Base-by-base conservation (phyloP, 2,329 filamentous ascomycete species). In the Corinectria fuckeliana region DNA sequence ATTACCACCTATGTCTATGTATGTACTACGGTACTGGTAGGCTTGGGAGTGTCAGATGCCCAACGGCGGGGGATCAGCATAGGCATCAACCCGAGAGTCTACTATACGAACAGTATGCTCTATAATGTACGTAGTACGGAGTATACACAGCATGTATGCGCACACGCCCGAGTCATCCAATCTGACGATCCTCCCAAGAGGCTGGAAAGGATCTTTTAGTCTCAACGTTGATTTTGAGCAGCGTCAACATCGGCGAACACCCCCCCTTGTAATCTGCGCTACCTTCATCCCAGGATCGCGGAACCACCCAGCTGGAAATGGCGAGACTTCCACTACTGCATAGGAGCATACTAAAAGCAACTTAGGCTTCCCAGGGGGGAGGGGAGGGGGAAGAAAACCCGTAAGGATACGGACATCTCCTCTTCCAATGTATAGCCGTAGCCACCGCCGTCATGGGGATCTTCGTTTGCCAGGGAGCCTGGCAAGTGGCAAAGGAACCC, bases 241-340 rank as follows among this genome's bases (percentile, higher is more conserved):
- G 16, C 9, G 6, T 18, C 9, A 18, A 16, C 23, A 26, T 18
- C 14, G 14, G 42, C 25, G n/a, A 26, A 28, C 6, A 18, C 9
- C 23, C 23, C 25, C 21, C 21, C 20, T 2, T 21, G 39, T 20
- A 25, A 32, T 10, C 39, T 16, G 23, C 41, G 14, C 42, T 18
- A 18, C 41, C 8, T 7, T n/a, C n/a, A 3, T 11, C 9, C 42
- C 26, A 49, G 32, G 53, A 47, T 53, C 25, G 21, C 56, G 47
- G 63, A 65, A 63, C 67, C 67, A 36, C 16, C 18, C 50, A 47
- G 63, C 54, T 69, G 59, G 57, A 63, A 62, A 64, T 63, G 63
- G 50, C 54, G 61, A 69, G 57, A 66, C 50, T 55, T 52, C n/a
- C 38, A 26, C 32, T 36, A 36, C 32, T 36, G 32, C 32, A 36